Conservation (phyloP, 148 eudicot species). For the Drosera capensis region DNA sequence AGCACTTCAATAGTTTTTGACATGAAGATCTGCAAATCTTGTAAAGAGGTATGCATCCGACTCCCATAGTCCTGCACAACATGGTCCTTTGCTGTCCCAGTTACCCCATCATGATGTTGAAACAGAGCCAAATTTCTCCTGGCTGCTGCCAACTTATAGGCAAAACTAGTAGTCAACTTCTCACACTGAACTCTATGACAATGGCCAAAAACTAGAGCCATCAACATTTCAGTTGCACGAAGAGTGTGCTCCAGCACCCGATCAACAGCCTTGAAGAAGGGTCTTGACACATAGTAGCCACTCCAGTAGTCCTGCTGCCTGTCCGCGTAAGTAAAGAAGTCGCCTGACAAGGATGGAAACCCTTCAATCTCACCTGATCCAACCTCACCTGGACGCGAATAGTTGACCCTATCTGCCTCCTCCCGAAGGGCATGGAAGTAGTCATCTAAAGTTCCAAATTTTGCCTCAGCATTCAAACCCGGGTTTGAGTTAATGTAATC, state of each 20-base stretch:
- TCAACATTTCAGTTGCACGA: conserved; percentile 77
- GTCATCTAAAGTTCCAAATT: conserved; percentile 89
- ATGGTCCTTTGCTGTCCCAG: conserved; percentile 95
- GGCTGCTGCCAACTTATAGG: conserved; percentile 86
- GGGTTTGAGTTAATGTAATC: conserved; percentile 86
- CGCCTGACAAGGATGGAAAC: conserved; percentile 87
- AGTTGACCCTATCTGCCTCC: conserved; percentile 85
- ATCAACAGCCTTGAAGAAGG: conserved; percentile 92
- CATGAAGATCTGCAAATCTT: conserved; percentile 90
- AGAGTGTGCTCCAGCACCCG: conserved; percentile 93
- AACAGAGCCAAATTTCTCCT: conserved; percentile 96
- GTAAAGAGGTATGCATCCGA: conserved; percentile 86
- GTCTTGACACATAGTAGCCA: conserved; percentile 95
- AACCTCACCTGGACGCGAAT: conserved; percentile 63
- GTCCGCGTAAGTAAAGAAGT: conserved; percentile 94
- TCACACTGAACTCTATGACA: conserved; percentile 78
- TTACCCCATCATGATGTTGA: conserved; percentile 99
- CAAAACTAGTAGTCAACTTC: conserved; percentile 64
- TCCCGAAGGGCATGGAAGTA: conserved; percentile 80
- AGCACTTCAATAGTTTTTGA: conserved; percentile 83
- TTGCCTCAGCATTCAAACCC: conserved; percentile 82
- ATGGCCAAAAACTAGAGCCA: conserved; percentile 69
- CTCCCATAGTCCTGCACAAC: conserved; percentile 88
- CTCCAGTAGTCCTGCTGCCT: conserved; percentile 95
- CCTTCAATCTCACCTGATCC: conserved; percentile 86